phyloP scores from a whole-genome alignment of 768 basidiomycete species.

The Lactifluus echinatus region DNA sequence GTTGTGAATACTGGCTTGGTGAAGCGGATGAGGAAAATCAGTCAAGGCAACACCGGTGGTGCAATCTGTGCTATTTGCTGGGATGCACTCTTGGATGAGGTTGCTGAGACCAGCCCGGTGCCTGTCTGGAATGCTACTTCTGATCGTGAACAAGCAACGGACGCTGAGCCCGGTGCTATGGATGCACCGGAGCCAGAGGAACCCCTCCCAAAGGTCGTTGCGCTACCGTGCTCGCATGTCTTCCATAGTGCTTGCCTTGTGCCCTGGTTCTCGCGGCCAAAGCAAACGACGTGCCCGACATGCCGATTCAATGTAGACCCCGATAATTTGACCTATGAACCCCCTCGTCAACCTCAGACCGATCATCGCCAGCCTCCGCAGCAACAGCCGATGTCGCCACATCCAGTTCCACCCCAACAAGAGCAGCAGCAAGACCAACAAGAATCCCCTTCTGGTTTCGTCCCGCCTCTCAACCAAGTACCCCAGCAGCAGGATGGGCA shows the following conservation, averaged over 20 bases:
- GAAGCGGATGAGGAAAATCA: slow-evolving; percentile 49
- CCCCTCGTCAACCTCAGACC: slow-evolving; percentile 4
- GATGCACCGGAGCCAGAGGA: slow-evolving; percentile 5
- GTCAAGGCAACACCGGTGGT: slow-evolving; percentile 30
- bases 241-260: slow-evolving; percentile 73
- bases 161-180: slow-evolving; percentile 15
- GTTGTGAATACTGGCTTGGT: slow-evolving; percentile 60
- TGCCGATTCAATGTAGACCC: slow-evolving; percentile 82
- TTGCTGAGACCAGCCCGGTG: background rate
- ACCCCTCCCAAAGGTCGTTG: slow-evolving; percentile 41
- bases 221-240: slow-evolving; percentile 72
- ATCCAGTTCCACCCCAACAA: slow-evolving; percentile 9
- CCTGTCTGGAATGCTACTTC: background rate
- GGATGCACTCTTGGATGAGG: slow-evolving; percentile 46
- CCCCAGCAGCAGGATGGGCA: background rate
- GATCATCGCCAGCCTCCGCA: slow-evolving; percentile 4
- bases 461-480: background rate
- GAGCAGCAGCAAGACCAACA: slow-evolving; percentile 3
- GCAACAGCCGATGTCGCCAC: slow-evolving; percentile 4
- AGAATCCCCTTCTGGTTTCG: background rate
- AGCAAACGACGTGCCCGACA: slow-evolving; percentile 74
- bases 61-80: slow-evolving; percentile 67
- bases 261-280: slow-evolving; percentile 76
- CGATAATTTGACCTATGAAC: slow-evolving; percentile 50
- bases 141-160: slow-evolving; percentile 8